These are phyloP conservation scores for Schwanniomyces yamadae DNA, from an alignment of 805 yeast species.

Conservation along the genomic window DNA sequence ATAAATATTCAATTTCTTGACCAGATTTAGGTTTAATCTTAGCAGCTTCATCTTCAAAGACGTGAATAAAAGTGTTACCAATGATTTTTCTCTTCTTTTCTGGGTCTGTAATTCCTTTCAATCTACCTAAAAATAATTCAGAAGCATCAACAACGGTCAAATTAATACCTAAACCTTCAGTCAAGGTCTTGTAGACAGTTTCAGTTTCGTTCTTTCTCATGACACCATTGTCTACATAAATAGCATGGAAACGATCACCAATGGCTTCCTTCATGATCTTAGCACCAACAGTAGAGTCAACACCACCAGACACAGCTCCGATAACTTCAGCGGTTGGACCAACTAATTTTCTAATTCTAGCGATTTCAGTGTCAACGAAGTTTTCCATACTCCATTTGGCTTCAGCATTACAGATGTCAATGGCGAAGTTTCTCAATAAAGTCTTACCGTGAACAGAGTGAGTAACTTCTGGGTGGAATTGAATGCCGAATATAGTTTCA, in stretches of 20 bases:
- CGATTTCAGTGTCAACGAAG: slow-evolving; percentile 94
- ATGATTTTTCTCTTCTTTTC: slow-evolving; percentile 98
- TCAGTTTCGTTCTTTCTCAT: slow-evolving; percentile 93
- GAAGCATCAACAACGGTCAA: slow-evolving; percentile 92
- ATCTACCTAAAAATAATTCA: slow-evolving; percentile 80
- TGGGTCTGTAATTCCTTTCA: slow-evolving; percentile 95
- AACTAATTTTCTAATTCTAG: slow-evolving; percentile 84
- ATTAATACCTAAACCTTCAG: slow-evolving; percentile 92
- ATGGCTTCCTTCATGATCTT: slow-evolving; percentile 97
- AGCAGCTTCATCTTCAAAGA: slow-evolving; percentile 94
- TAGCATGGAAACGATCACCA: slow-evolving; percentile 98
- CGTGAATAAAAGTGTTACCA: slow-evolving; percentile 96
- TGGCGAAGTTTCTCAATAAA: slow-evolving; percentile 88
- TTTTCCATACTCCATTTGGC: slow-evolving; percentile 98
- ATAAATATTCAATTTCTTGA: slow-evolving; percentile 84
- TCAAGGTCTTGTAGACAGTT: slow-evolving; percentile 82
- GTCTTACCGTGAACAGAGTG: slow-evolving; percentile 91
- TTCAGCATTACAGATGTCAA: slow-evolving; percentile 78
- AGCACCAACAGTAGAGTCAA: slow-evolving; percentile 98
- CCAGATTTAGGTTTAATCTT: slow-evolving; percentile 87
- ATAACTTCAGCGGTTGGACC: slow-evolving; percentile 98
- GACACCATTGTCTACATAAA: slow-evolving; percentile 96
- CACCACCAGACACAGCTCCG: slow-evolving; percentile 99
- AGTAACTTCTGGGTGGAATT: slow-evolving; percentile 98
- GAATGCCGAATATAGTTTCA: slow-evolving; percentile 85